phyloP scores from a whole-genome alignment of 23 red algal species.

The Chondrus crispus region DNA sequence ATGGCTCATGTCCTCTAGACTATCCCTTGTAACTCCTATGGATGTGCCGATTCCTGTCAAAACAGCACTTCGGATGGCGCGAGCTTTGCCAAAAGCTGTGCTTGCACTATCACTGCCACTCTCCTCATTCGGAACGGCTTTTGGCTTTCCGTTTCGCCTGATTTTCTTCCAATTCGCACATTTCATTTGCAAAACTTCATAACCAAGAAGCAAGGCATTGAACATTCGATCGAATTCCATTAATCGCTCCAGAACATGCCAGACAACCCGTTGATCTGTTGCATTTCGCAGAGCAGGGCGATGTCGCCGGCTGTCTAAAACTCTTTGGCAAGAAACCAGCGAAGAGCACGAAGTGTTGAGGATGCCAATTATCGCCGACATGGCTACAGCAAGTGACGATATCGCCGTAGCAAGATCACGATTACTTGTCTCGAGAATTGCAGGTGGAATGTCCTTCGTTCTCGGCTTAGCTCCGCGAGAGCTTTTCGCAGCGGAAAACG shows the following conservation, averaged over 20 bases:
- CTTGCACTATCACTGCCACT: background rate
- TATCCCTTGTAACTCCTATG: background rate
- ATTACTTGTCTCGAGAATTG: background rate
- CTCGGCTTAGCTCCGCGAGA: background rate
- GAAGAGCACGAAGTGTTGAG: slow-evolving; percentile 27
- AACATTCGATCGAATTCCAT: slow-evolving; percentile 51
- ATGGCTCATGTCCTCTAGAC: background rate
- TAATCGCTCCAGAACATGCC: slow-evolving; percentile 37
- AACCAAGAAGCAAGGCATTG: slow-evolving; percentile 36
- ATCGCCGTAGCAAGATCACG: slow-evolving; percentile 39
- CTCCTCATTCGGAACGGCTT: background rate
- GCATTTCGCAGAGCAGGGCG: background rate
- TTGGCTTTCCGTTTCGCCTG: background rate
- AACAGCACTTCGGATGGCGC: background rate
- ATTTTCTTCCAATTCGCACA: background rate
- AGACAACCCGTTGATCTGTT: background rate
- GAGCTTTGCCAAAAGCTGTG: background rate
- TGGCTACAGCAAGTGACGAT: slow-evolving; percentile 32
- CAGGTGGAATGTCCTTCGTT: background rate
- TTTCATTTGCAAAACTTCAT: slow-evolving; percentile 17
- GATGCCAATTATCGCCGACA: slow-evolving; percentile 59
- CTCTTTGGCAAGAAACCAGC: background rate
- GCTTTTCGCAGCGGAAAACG: background rate
- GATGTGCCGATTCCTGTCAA: background rate
- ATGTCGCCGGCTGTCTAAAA: background rate